A percentile compares a stretch with the other conserved stretches of the same genome.
phyloP scores from a whole-genome alignment of 495 filamentous ascomycete species.

The Mytilinidion resinicola region DNA sequence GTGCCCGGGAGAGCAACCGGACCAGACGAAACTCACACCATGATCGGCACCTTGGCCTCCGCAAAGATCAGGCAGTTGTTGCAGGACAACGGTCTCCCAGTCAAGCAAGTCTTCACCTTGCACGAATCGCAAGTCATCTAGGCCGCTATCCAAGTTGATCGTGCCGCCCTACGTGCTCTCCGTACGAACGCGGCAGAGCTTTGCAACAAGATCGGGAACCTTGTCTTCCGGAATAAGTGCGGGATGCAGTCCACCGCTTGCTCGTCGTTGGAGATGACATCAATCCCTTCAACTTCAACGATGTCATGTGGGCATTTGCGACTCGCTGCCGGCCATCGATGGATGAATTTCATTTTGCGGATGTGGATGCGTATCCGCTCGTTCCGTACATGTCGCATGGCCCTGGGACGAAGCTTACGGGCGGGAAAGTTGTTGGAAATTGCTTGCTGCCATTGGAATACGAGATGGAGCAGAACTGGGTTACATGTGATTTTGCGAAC shows the following conservation, averaged over 20 bases:
- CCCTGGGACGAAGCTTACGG: neutral
- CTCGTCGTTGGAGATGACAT: slow-evolving; percentile 40
- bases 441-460: neutral
- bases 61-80: slow-evolving; percentile 40
- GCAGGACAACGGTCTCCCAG: slow-evolving; percentile 17
- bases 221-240: neutral
- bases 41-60: slow-evolving; percentile 39
- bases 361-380: neutral
- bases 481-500: slow-evolving; percentile 34
- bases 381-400: neutral
- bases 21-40: slow-evolving; percentile 39
- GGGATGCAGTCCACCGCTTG: slow-evolving; percentile 33
- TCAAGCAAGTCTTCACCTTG: neutral
- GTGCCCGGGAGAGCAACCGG: slow-evolving; percentile 27
- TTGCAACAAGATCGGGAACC: neutral
- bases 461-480: slow-evolving; percentile 26
- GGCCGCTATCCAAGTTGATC: neutral
- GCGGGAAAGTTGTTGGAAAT: neutral
- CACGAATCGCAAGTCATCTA: neutral
- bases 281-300: slow-evolving; percentile 26
- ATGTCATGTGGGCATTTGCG: slow-evolving; percentile 43
- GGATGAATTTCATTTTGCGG: slow-evolving; percentile 35
- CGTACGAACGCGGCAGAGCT: neutral
- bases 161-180: neutral
- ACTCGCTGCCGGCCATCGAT: slow-evolving; percentile 38